A percentile compares a stretch with the other conserved stretches of the same genome.
phyloP scores from a whole-genome alignment of 192 early-diverging fungal species.

The Lobosporangium transversale region DNA sequence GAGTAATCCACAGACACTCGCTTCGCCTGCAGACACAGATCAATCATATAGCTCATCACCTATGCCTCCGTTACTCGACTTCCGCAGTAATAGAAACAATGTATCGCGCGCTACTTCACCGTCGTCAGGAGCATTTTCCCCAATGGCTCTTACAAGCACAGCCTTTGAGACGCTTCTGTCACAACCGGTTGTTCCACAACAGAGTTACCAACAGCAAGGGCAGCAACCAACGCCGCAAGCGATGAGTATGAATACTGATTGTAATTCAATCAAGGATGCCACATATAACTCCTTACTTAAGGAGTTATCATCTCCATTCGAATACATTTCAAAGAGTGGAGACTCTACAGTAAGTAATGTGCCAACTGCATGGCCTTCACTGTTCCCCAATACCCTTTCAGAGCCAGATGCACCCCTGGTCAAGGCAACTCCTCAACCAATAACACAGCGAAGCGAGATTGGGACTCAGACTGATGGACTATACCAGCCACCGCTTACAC shows the following conservation, averaged over 20 bases:
- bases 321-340: conserved; percentile 7
- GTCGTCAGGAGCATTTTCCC: conserved; percentile 24
- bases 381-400: conserved; percentile 16
- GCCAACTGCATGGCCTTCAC: conserved; percentile 40
- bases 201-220: not conserved
- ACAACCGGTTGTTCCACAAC: conserved; percentile 9
- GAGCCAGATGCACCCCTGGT: not conserved
- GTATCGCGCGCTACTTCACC: conserved; percentile 7
- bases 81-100: not conserved
- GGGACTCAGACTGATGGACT: conserved; percentile 42
- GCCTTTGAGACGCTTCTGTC: conserved; percentile 32
- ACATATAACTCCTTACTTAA: conserved; percentile 11
- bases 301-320: conserved; percentile 26
- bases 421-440: not conserved
- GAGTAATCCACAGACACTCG: conserved; percentile 5
- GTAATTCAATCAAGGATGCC: not conserved
- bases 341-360: not conserved
- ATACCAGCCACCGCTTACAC: conserved; percentile 23
- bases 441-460: conserved; percentile 33
- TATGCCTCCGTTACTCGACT: conserved; percentile 17
- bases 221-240: conserved; percentile 7
- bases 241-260: not conserved
- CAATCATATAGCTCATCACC: conserved; percentile 27
- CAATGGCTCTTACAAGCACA: conserved; percentile 28
- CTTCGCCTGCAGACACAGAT: conserved; percentile 28